These are phyloP conservation scores for Penicillium crustosum DNA, from an alignment of 2,329 filamentous ascomycete genomes.

Conservation along the genomic window DNA sequence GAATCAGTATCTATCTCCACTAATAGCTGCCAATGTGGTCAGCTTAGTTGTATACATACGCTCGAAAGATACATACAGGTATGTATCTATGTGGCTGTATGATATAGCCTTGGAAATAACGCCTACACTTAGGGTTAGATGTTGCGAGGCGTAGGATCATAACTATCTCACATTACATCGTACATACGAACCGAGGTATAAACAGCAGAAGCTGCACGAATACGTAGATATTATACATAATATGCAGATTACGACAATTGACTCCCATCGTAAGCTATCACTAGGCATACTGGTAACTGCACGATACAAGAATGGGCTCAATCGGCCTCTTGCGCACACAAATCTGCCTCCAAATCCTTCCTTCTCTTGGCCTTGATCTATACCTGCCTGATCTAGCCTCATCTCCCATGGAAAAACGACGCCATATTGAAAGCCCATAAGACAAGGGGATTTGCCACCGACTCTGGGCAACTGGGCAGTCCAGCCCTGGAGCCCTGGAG, in stretches of 20 bases:
- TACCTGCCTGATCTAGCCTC: not conserved
- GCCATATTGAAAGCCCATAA: not conserved
- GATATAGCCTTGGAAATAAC: not conserved
- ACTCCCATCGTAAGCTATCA: not conserved
- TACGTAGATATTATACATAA: not conserved
- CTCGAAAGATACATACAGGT: not conserved
- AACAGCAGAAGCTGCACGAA: not conserved
- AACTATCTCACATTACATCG: not conserved
- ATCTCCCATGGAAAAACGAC: not conserved
- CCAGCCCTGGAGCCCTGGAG: too few species aligned
- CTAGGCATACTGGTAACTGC: too few species aligned
- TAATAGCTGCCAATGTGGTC: not conserved
- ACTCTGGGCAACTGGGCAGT: not conserved
- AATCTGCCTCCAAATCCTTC: not conserved
- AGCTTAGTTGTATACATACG: not conserved
- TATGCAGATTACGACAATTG: not conserved
- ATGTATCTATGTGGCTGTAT: not conserved
- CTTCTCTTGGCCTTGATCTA: not conserved
- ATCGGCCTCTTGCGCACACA: not conserved
- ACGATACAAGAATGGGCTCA: not conserved
- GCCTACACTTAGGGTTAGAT: not conserved
- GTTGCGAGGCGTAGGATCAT: not conserved
- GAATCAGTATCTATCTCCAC: not conserved
- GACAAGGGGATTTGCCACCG: not conserved
- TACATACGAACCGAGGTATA: not conserved